Conservation (phyloP, 2,329 filamentous ascomycete species). For the Fusarium denticulatum region DNA sequence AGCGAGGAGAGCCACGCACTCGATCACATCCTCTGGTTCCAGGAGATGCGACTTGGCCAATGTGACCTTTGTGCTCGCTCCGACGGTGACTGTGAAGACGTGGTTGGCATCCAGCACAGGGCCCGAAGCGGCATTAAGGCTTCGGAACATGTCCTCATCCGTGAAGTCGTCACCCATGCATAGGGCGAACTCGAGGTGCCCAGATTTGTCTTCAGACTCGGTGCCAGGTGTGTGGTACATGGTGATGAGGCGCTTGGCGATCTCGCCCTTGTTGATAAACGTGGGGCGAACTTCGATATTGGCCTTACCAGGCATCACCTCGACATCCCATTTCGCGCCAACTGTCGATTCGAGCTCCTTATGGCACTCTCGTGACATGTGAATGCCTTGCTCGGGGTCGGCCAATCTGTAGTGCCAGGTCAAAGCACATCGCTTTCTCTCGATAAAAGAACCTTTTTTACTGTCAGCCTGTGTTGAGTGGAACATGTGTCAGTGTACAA, state of each 20-base stretch:
- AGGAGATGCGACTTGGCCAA: conserved; percentile 89
- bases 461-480: conserved; percentile 2
- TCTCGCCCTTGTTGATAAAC: conserved; percentile 98
- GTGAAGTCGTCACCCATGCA: conserved; percentile 97
- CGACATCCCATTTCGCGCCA: conserved; percentile 84
- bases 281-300: conserved; percentile 96
- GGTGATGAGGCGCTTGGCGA: conserved; percentile 82
- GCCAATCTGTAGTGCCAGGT: conserved; percentile 98
- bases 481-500: conserved; percentile 44
- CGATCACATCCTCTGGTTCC: conserved; percentile 88
- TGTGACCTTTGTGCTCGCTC: conserved; percentile 90
- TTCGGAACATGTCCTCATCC: conserved; percentile 96
- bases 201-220: conserved; percentile 56
- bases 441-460: conserved; percentile 82
- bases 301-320: conserved; percentile 96
- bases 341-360: conserved; percentile 83
- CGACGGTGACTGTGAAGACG: conserved; percentile 91
- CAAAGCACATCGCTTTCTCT: conserved; percentile 91
- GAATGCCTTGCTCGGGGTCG: conserved; percentile 83
- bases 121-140: conserved; percentile 70
- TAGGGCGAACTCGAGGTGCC: conserved; percentile 83
- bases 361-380: conserved; percentile 83
- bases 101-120: conserved; percentile 67
- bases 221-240: conserved; percentile 69
- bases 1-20: conserved; percentile 67